phyloP scores from a whole-genome alignment of 768 basidiomycete genomes.

The Tubosaeta brunneosetosa region DNA sequence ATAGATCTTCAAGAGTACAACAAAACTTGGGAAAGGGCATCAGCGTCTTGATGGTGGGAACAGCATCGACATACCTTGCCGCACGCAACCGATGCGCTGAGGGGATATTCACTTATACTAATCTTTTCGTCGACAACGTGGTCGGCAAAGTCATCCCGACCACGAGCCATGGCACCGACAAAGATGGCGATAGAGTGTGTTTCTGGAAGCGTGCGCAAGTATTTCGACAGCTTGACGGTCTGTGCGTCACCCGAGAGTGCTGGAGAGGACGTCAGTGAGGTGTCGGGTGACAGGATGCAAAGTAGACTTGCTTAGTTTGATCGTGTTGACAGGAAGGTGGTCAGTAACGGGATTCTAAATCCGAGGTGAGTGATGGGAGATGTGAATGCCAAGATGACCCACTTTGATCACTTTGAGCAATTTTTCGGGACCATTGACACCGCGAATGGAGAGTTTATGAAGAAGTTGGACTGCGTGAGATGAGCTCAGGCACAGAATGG shows the following conservation, averaged over 20 bases:
- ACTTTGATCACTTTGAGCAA: conserved; percentile 96
- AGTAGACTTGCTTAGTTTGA: conserved; percentile 79
- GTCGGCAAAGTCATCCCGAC: conserved; percentile 96
- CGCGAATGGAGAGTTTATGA: conserved; percentile 91
- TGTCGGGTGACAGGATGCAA: background rate
- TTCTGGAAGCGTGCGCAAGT: conserved; percentile 79
- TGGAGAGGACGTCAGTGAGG: conserved; percentile 27
- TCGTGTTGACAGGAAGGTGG: conserved; percentile 91
- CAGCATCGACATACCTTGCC: conserved; percentile 69
- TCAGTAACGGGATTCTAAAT: conserved; percentile 87
- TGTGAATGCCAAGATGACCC: conserved; percentile 12
- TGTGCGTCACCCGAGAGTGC: conserved; percentile 91
- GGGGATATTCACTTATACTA: conserved; percentile 87
- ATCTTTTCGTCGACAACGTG: conserved; percentile 94
- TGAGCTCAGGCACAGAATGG: conserved; percentile 2
- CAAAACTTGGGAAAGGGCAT: conserved; percentile 56
- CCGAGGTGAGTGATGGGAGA: conserved; percentile 1
- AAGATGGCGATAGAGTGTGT: conserved; percentile 92
- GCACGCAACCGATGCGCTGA: conserved; percentile 93
- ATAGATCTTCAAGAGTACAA: conserved; percentile 88
- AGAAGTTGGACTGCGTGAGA: conserved; percentile 78
- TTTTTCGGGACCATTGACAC: conserved; percentile 96
- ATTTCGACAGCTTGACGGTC: conserved; percentile 73
- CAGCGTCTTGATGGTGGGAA: background rate
- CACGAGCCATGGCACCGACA: conserved; percentile 97